Base-by-base conservation (phyloP, 148 eudicot species). In the Oxyria digyna region DNA sequence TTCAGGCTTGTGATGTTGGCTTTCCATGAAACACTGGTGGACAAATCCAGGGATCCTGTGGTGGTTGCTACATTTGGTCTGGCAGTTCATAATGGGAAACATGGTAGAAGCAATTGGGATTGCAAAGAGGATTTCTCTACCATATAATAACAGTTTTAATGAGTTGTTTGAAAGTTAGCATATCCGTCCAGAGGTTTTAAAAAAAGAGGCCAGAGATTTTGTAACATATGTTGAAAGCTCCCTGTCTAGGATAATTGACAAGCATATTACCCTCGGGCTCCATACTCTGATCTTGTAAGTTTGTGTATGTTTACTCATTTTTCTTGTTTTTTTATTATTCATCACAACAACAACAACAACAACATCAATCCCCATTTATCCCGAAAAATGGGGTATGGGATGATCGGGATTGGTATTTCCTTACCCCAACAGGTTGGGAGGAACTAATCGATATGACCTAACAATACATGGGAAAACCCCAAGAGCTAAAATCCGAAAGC, bases 71-170 rank as follows among this genome's bases (percentile, higher is more conserved):
- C 91, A 69, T 89, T 87, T 80, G 57, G 88, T 80, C 88, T 93
- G 71, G 82, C 89, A 31, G 77, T 93, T 63, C 79, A 93, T 78
- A 93, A 86, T 72, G 96, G 98, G 98, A 55, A 84, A 87, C 75
- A 69, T 86, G 63, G 69, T 40, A 8, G 96, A 93, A 81, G 94
- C 96, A 46, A 67, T 84, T 45, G 72, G 74, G 45, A 86, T 93
- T 68, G 81, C 89, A 3, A 77, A 62, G 49, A 71, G 52, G 20
- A 87, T 87, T 49, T 80, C 84, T 62, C 75, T 64, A 68, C 78
- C 78, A 15, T 83, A 84, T 57, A 81, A 81, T 21, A 70, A 18
- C 17, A 82, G 72, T 73, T 89, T 87, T 71, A 50, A 38, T 33
- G 96, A 93, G 67, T 67, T 92, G 71, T 71, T 80, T 65, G 84